phyloP scores from a whole-genome alignment of 2,329 filamentous ascomycete genomes.

The Albifimbria verrucaria region DNA sequence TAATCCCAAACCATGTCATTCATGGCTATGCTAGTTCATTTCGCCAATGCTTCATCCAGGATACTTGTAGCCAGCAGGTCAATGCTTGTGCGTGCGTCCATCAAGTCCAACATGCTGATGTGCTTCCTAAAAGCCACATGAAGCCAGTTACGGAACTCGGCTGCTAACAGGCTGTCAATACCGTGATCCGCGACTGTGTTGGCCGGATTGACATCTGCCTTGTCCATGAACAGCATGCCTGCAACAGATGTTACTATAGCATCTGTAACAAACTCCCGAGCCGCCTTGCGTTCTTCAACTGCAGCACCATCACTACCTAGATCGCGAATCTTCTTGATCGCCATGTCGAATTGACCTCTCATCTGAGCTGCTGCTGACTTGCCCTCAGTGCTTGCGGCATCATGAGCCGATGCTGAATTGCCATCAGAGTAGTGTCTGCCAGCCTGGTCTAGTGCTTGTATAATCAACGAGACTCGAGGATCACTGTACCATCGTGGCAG shows the following conservation, averaged over 20 bases:
- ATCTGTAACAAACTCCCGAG: neutral
- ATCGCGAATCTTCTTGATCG: no score
- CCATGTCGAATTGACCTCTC: no score
- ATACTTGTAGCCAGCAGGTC: neutral
- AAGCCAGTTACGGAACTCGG: constrained; percentile 27
- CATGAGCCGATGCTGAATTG: neutral
- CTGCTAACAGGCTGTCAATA: constrained; percentile 24
- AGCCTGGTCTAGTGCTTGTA: neutral
- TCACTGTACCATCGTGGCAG: neutral
- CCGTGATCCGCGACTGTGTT: constrained; percentile 18
- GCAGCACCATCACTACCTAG: neutral
- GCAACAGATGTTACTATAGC: constrained; percentile 9
- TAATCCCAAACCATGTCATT: no score
- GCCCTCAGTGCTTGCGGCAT: neutral
- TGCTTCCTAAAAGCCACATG: constrained; percentile 8
- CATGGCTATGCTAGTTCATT: no score
- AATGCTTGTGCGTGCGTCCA: neutral
- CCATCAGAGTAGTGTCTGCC: neutral
- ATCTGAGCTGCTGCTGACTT: no score
- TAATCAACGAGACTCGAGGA: neutral
- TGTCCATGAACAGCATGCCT: constrained; percentile 16
- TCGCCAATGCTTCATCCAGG: neutral
- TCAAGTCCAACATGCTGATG: constrained; percentile 18
- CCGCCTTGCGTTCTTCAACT: neutral
- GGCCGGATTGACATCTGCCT: constrained; percentile 11